Conservation (phyloP, 768 basidiomycete genomes). For the Panaeolus papilionaceus region DNA sequence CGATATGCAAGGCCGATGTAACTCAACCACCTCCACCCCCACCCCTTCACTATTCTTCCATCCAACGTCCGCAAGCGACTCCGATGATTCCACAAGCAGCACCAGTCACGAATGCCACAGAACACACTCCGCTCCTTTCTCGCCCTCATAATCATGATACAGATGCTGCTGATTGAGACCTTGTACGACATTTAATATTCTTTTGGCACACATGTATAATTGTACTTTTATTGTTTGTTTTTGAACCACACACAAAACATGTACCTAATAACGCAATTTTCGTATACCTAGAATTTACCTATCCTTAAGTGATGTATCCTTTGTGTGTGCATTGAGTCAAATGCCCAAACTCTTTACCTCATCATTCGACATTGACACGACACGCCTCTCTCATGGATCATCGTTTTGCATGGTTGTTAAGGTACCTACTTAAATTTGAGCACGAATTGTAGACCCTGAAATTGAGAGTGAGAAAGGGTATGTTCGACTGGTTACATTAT, state of each 20-base stretch:
- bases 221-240: conserved; percentile 8
- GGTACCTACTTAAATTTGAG: too few species aligned
- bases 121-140: conserved; percentile 47
- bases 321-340: not conserved
- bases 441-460: not conserved
- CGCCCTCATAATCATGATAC: conserved; percentile 20
- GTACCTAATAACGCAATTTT: conserved; percentile 6
- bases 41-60: conserved; percentile 22
- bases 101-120: conserved; percentile 36
- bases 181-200: conserved; percentile 14
- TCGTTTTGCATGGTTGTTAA: not conserved
- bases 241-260: not conserved
- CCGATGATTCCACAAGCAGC: conserved; percentile 25
- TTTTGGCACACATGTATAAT: not conserved
- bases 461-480: not conserved
- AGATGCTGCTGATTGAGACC: not conserved
- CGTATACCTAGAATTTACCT: conserved; percentile 9
- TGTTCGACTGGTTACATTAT: conserved; percentile 12
- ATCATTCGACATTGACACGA: not conserved
- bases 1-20: conserved; percentile 92
- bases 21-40: conserved; percentile 58
- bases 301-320: not conserved
- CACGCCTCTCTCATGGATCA: not conserved
- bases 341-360: not conserved
- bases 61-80: conserved; percentile 19